Evolutionary conservation across 2,329 filamentous ascomycete genomes (phyloP).

Genomic region (Pseudogymnoascus sp.): DNA sequence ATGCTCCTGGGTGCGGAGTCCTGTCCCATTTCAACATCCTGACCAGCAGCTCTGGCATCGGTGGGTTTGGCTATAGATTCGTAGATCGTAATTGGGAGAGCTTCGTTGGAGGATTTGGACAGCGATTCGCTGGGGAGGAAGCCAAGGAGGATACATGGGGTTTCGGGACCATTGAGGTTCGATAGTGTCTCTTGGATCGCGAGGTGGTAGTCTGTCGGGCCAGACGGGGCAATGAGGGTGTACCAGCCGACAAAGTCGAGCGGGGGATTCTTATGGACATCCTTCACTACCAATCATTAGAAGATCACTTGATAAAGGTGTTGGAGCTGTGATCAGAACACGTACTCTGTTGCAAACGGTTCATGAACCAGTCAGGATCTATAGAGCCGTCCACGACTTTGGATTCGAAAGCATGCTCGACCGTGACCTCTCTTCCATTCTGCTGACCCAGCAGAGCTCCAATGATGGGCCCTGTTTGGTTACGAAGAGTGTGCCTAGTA

Average conservation of each 20-base stretch:
- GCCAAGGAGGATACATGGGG: constrained; percentile 57
- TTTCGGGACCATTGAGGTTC: neutral
- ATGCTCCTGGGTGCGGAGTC: constrained; percentile 47
- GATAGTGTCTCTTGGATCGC: constrained; percentile 45
- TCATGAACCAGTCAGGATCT: constrained; percentile 64
- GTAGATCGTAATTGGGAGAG: constrained; percentile 83
- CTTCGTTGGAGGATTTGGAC: constrained; percentile 57
- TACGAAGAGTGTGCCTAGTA: constrained; percentile 76
- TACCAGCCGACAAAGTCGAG: constrained; percentile 92
- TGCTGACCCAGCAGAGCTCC: constrained; percentile 89
- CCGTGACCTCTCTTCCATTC: constrained; percentile 79
- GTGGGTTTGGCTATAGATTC: constrained; percentile 76
- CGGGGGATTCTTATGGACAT: constrained; percentile 75
- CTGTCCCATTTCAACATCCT: constrained; percentile 68
- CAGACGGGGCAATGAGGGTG: constrained; percentile 63
- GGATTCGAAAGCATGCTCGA: constrained; percentile 90
- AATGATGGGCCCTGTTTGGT: constrained; percentile 66
- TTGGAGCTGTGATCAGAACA: constrained; percentile 13
- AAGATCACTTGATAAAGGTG: neutral
- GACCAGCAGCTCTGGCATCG: constrained; percentile 43
- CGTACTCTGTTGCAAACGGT: constrained; percentile 78
- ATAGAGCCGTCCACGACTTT: constrained; percentile 38
- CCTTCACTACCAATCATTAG: constrained; percentile 55
- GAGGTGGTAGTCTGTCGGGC: constrained; percentile 59
- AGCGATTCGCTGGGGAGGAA: constrained; percentile 65